Conservation (phyloP, 1,139 yeast species). For the Taphrina confusa region DNA sequence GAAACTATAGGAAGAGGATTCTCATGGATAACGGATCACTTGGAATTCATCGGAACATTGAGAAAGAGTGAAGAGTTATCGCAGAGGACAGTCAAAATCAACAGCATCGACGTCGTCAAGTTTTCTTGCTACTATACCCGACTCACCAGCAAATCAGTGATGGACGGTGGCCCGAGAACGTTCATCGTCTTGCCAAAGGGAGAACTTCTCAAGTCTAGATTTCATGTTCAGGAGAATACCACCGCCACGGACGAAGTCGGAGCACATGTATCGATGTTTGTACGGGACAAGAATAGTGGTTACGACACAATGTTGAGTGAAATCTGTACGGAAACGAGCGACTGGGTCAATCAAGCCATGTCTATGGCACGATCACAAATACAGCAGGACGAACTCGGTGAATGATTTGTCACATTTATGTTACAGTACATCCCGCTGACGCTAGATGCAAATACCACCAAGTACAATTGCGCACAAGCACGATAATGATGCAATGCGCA, state of each 20-base stretch:
- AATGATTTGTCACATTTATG: too few relatives aligned
- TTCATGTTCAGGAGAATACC: conserved; percentile 38
- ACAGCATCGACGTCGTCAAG: conserved; percentile 34
- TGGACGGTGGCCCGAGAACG: conserved; percentile 35
- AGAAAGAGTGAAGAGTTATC: conserved; percentile 35
- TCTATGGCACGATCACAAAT: not conserved
- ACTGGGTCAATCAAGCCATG: conserved; percentile 14
- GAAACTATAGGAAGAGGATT: conserved; percentile 37
- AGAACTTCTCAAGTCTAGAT: conserved; percentile 37
- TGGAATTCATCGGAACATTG: conserved; percentile 38
- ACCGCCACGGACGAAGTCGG: conserved; percentile 39
- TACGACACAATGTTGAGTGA: conserved; percentile 36
- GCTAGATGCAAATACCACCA: too few relatives aligned
- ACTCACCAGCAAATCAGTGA: not conserved
- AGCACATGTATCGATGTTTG: conserved; percentile 40
- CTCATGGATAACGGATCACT: conserved; percentile 40
- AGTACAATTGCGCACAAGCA: too few relatives aligned
- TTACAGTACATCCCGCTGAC: too few relatives aligned
- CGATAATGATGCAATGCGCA: too few relatives aligned
- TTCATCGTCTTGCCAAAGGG: conserved; percentile 40
- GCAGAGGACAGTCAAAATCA: conserved; percentile 35
- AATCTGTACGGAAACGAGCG: conserved; percentile 3
- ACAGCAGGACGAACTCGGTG: too few relatives aligned
- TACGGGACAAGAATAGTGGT: conserved; percentile 34
- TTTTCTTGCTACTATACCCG: conserved; percentile 16